Base-by-base conservation (phyloP, 2,329 filamentous ascomycete species). In the Ophiocordyceps polyrhachis-furcata region DNA sequence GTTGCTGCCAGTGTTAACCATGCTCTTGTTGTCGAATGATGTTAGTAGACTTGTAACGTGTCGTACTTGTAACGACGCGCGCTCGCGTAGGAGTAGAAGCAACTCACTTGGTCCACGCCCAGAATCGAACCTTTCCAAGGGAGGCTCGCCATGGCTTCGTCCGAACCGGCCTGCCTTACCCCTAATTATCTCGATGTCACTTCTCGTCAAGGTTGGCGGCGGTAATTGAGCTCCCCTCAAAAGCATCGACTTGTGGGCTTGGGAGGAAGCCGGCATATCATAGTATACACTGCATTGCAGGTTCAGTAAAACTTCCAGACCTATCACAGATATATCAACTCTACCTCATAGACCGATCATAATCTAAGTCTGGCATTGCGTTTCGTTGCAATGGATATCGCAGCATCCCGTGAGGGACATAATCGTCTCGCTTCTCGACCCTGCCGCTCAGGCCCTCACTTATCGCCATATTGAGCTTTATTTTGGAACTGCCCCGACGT, bases 241-340 rank as follows among this genome's bases (percentile, higher is more conserved):
- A 14, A 98, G 73, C 83, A 94, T 93, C 6, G 88, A 95, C 59
- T 95, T 95, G 64, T 98, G 91, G 5, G 76, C 67, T 53, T 84
- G 74, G 11, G 68, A 69, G 17, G 76, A 76, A 38, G 72, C 69
- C 0, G 89, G 88, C 63, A 95, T 82, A 41, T 86, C 77, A 58
- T 93, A 98, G 55, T 83, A 69, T 12, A 96, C 87, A 56, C 83
- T 93, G 6, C 15, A 31, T 21, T 28, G 15, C 14, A n/a, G 12
- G 2, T 2, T 15, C 28, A 40, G 38, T 41, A 19, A 9, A n/a
- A 29, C 25, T 14, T 20, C 12, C 11, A 5, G 38, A 15, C 44
- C 29, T 75, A 62, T 15, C 4, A 12, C 11, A 32, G 9, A 32
- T 32, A 3, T 12, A 3, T 32, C 21, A 23, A 3, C 3, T 28